Evolutionary conservation across 257 asterid species (phyloP).

Genomic region (Solanum pinnatisectum): DNA sequence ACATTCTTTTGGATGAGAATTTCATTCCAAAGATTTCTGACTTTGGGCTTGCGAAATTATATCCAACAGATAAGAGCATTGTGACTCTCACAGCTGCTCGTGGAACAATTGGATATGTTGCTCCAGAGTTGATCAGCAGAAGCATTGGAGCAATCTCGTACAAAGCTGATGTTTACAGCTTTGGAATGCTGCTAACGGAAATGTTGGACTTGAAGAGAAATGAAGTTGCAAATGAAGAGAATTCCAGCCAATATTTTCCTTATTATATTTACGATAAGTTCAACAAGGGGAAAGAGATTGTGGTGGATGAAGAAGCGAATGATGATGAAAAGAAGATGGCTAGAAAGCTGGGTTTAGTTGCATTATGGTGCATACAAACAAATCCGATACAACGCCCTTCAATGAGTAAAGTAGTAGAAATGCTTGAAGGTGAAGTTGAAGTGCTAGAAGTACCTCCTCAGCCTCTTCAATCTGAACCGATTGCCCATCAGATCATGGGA

Average conservation of each 20-base stretch:
- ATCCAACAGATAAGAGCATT: not conserved
- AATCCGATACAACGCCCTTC: too few species aligned
- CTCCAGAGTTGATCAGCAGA: not conserved
- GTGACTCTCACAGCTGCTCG: not conserved
- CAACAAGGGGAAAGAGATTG: too few species aligned
- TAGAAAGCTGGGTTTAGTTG: too few species aligned
- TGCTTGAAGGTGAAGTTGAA: too few species aligned
- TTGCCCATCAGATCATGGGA: too few species aligned
- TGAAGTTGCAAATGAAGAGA: not conserved
- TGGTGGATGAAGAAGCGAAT: too few species aligned
- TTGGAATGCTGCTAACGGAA: not conserved
- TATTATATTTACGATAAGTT: not conserved
- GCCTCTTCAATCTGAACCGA: too few species aligned
- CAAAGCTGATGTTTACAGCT: not conserved
- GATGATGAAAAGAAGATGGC: too few species aligned
- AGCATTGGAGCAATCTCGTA: not conserved
- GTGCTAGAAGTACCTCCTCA: too few species aligned
- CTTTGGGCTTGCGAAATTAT: not conserved
- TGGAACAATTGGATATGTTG: not conserved
- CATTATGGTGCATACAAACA: too few species aligned
- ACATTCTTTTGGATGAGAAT: not conserved
- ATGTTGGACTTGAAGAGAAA: not conserved
- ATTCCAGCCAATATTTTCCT: not conserved
- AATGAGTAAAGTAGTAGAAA: too few species aligned
- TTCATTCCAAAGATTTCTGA: not conserved